Evolutionary conservation across 352 stramenopile genomes (phyloP), one percentile per base, ranked within the genome.

Genomic region (Blastocystis sp.): DNA sequence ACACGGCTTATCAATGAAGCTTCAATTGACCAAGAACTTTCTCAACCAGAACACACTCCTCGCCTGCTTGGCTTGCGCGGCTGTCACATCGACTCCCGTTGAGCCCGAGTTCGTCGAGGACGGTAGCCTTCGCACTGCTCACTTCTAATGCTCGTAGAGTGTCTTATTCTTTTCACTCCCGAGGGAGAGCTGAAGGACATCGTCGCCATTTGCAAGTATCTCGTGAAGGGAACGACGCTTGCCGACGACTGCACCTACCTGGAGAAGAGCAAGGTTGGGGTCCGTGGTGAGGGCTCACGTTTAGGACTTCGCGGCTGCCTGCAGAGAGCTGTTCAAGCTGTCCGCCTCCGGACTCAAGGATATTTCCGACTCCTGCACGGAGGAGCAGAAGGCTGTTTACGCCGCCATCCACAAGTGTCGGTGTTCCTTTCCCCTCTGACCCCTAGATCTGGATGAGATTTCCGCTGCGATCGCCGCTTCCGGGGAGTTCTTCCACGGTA

Each of bases 271-370:
- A 23, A 79, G 69, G 69, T 79, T 38, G 28, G 23, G 43, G 17
- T 79, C 2, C 1, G 14, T 11, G 56, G 2, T 61, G 17, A 7
- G 34, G 62, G 9, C 14, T 60, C 19, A 60, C 34, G 11, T 23
- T 34, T 41, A 79, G 69, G 48, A 64, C 19, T 79, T 79, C 40
- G 69, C 69, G 11, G 56, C 43, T 43, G 69, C 69, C n/a, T 79
- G 69, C 45, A 62, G 69, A 79, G 52, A 79, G 69, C n/a, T 79
- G 17, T 79, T 79, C 52, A 62, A 61, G 4, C 45, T 79, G 11
- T 79, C 69, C 60, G 69, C 69, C 60, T 40, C 41, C 2, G 76
- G 76, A 62, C 45, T 86, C 34, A 86, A 86, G 76, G 76, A 86
- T 41, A 43, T 86, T 40, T 60, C 76, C 2, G 76, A 76, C 14